A percentile compares a stretch with the other conserved stretches of the same genome.
Conservation (phyloP, 306 rosid genomes). For the Purshia tridentata region DNA sequence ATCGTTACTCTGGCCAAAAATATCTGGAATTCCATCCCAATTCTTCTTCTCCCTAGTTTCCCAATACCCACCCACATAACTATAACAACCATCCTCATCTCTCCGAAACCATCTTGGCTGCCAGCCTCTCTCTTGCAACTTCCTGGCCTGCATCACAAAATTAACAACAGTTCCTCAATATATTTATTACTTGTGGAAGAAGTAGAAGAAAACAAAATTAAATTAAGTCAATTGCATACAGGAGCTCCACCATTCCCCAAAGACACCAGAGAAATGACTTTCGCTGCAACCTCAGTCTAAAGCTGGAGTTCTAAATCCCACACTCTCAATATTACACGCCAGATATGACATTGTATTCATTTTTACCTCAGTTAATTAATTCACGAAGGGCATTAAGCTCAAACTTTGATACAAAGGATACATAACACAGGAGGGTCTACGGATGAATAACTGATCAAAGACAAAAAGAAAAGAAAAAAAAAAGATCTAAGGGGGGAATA, state of each 20-base stretch:
- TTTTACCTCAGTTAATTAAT: background rate
- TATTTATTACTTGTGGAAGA: constrained; percentile 1
- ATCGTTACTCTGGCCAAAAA: constrained; percentile 74
- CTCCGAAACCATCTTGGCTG: constrained; percentile 91
- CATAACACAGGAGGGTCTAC: constrained; percentile 6
- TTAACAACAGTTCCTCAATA: constrained; percentile 14
- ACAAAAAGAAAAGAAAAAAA: background rate
- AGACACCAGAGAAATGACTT: background rate
- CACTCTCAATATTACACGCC: too few relatives aligned
- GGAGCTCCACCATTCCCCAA: background rate
- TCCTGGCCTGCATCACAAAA: constrained; percentile 70
- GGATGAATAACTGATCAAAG: background rate
- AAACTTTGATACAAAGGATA: background rate
- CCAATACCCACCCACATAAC: constrained; percentile 89
- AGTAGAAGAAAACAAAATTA: background rate
- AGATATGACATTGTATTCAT: background rate
- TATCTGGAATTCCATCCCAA: constrained; percentile 82
- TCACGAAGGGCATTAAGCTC: background rate
- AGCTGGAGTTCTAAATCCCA: background rate
- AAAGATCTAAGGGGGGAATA: constrained; percentile 16
- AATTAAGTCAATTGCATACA: constrained; percentile 8
- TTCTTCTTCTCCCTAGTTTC: constrained; percentile 70
- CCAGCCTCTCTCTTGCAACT: constrained; percentile 98
- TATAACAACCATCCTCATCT: constrained; percentile 85
- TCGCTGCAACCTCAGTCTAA: background rate